Percentiles rank a stretch among this genome's conserved stretches.
phyloP scores from a whole-genome alignment of 208 protist species.

The Leishmania mexicana region DNA sequence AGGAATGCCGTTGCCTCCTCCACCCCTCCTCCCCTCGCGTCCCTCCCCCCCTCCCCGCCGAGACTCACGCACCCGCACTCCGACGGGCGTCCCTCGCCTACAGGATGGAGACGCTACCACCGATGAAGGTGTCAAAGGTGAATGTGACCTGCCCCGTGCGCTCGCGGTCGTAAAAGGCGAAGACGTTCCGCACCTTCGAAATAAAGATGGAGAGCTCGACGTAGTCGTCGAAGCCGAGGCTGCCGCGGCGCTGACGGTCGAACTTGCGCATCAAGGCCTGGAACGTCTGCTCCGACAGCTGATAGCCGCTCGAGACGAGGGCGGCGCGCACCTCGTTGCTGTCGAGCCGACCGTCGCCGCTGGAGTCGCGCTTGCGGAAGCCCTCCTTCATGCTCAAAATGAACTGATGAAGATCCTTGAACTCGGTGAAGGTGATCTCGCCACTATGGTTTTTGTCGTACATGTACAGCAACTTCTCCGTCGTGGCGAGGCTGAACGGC shows the following conservation, averaged over 20 bases:
- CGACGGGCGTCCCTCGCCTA: slow-evolving; percentile 14
- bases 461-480: slow-evolving; percentile 81
- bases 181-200: slow-evolving; percentile 69
- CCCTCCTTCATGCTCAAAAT: slow-evolving; percentile 74
- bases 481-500: slow-evolving; percentile 73
- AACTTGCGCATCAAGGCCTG: slow-evolving; percentile 88
- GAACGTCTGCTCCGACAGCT: slow-evolving; percentile 72
- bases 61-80: not conserved
- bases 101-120: slow-evolving; percentile 55
- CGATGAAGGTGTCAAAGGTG: slow-evolving; percentile 75
- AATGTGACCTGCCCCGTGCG: slow-evolving; percentile 72
- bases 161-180: slow-evolving; percentile 73
- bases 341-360: slow-evolving; percentile 60
- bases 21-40: no score
- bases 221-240: slow-evolving; percentile 88
- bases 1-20: no score
- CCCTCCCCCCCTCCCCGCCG: not conserved
- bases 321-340: slow-evolving; percentile 75
- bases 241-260: slow-evolving; percentile 71
- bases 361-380: slow-evolving; percentile 66
- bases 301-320: slow-evolving; percentile 50
- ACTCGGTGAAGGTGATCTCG: slow-evolving; percentile 74
- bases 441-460: slow-evolving; percentile 78
- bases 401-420: slow-evolving; percentile 74
- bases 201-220: slow-evolving; percentile 90